Evolutionary conservation across 345 rosid species (phyloP).

Genomic region (Viola odorata): DNA sequence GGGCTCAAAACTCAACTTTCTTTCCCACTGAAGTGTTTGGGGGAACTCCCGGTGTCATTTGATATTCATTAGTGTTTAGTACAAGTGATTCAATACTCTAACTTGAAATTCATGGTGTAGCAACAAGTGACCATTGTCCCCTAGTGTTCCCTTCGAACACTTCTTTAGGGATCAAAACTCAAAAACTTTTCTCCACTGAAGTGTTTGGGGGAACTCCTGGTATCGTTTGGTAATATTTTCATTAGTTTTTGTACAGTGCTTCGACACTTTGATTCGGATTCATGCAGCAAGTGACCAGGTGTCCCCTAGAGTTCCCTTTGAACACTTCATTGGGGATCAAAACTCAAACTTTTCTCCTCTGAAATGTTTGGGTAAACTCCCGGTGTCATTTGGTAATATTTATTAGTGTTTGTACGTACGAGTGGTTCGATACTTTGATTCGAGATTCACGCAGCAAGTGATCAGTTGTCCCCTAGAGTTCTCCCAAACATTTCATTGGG

Average conservation of each 20-base stretch:
- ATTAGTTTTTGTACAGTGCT: no score
- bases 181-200: slow-evolving; percentile 27
- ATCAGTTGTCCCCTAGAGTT: no score
- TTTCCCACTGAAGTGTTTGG: no score
- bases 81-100: no score
- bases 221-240: slow-evolving; percentile 7
- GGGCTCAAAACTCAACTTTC: no score
- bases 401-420: no score
- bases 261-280: no score
- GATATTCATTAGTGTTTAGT: no score
- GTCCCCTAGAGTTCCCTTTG: slow-evolving; percentile 36
- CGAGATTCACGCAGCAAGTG: no score
- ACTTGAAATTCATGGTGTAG: not conserved
- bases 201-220: slow-evolving; percentile 63
- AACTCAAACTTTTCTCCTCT: slow-evolving; percentile 10
- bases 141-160: slow-evolving; percentile 39
- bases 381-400: slow-evolving; percentile 15
- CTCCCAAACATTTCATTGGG: no score
- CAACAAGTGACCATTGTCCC: slow-evolving; percentile 17
- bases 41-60: no score
- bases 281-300: slow-evolving; percentile 2
- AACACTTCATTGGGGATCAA: slow-evolving; percentile 35
- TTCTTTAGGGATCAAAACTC: slow-evolving; percentile 23
- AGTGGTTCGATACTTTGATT: no score
- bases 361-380: slow-evolving; percentile 68